Percentiles rank a stretch among this genome's conserved stretches.
phyloP scores from a whole-genome alignment of 805 yeast genomes.

The Isabelozyma heimii region DNA sequence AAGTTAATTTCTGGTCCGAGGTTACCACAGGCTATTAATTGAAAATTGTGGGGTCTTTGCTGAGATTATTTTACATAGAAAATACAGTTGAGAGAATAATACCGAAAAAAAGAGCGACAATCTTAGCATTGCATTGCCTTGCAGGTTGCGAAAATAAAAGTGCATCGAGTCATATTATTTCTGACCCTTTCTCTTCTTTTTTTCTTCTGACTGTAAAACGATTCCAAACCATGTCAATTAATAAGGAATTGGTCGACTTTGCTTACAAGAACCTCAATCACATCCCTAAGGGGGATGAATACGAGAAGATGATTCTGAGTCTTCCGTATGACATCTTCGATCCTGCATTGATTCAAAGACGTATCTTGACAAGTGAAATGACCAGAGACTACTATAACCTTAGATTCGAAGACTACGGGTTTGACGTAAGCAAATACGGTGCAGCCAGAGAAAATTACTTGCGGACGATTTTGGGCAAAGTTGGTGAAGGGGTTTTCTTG shows the following conservation, averaged over 20 bases:
- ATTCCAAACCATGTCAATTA: not conserved
- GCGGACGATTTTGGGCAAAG: constrained; percentile 45
- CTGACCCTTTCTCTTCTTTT: not conserved
- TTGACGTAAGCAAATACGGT: constrained; percentile 20
- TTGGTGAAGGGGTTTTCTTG: constrained; percentile 37
- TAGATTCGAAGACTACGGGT: constrained; percentile 30
- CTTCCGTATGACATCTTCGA: constrained; percentile 41
- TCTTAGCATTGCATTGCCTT: too few species aligned
- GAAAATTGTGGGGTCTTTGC: not conserved
- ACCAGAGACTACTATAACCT: constrained; percentile 31
- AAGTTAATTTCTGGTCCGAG: constrained; percentile 69
- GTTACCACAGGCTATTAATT: constrained; percentile 9
- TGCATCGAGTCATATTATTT: not conserved
- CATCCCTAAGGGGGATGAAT: constrained; percentile 39
- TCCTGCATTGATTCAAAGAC: constrained; percentile 19
- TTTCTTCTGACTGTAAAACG: not conserved
- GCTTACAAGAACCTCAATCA: constrained; percentile 32
- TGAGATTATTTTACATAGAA: too few species aligned
- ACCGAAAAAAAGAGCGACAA: too few species aligned
- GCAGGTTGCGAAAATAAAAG: too few species aligned
- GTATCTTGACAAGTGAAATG: constrained; percentile 31
- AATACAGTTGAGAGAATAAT: too few species aligned
- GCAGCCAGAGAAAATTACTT: constrained; percentile 38
- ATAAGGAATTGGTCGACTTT: constrained; percentile 32
- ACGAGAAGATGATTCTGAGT: constrained; percentile 57